Percentiles rank a stretch among this genome's conserved stretches.
Conservation (phyloP, 2,329 filamentous ascomycete genomes). For the Saccharata proteae region DNA sequence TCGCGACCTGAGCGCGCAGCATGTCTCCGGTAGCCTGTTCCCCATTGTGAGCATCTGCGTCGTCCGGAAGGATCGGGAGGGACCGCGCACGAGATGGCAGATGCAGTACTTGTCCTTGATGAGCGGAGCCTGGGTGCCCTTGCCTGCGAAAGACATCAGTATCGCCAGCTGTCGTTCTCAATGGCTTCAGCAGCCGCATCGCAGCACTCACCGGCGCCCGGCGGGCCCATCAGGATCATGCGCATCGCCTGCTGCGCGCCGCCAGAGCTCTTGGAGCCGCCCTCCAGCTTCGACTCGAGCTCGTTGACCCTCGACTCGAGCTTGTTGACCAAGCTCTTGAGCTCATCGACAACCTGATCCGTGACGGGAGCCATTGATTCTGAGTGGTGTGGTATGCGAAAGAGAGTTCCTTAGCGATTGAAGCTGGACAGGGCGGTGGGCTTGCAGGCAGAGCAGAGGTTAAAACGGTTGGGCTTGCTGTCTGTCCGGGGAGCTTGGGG, state of each 20-base stretch:
- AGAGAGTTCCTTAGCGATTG: too few species aligned
- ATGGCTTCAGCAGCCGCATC: background rate
- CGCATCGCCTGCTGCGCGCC: slow-evolving; percentile 47
- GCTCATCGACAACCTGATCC: slow-evolving; percentile 65
- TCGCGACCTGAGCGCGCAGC: slow-evolving; percentile 94
- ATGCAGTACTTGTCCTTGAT: slow-evolving; percentile 97
- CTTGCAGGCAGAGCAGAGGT: slow-evolving; percentile 1
- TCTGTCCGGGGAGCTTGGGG: too few species aligned
- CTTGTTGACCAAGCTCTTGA: slow-evolving; percentile 71
- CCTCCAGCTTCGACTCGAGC: slow-evolving; percentile 57
- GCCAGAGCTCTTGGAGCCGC: slow-evolving; percentile 33
- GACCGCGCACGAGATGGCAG: slow-evolving; percentile 74
- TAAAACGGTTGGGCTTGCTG: background rate
- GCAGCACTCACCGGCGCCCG: slow-evolving; percentile 71
- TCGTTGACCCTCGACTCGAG: slow-evolving; percentile 79
- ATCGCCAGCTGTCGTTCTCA: slow-evolving; percentile 7
- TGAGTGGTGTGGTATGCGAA: background rate
- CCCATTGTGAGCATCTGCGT: slow-evolving; percentile 10
- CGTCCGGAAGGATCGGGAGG: slow-evolving; percentile 7
- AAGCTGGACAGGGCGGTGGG: slow-evolving; percentile 3
- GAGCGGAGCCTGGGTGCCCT: slow-evolving; percentile 95
- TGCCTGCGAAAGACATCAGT: slow-evolving; percentile 49
- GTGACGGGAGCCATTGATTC: slow-evolving; percentile 73
- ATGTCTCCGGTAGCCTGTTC: slow-evolving; percentile 94
- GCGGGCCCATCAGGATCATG: slow-evolving; percentile 96